A percentile compares a stretch with the other conserved stretches of the same genome.
phyloP scores from a whole-genome alignment of 2,329 filamentous ascomycete species.

The Macrophomina tecta region DNA sequence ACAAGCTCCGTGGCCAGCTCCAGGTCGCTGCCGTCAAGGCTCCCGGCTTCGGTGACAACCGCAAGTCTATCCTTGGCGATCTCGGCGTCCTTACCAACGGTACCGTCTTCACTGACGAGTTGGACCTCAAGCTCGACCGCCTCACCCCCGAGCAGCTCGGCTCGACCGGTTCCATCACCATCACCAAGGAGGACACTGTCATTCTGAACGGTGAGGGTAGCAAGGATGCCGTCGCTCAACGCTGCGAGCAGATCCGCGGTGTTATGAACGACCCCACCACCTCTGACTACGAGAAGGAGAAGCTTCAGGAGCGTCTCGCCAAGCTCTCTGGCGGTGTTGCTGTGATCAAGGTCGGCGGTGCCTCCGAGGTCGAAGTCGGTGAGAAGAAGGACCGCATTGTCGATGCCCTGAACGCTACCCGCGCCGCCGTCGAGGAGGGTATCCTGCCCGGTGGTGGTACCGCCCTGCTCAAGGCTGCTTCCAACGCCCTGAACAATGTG shows the following conservation, averaged over 20 bases:
- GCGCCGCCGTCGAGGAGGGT: slow-evolving; percentile 97
- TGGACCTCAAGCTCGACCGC: slow-evolving; percentile 99
- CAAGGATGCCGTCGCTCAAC: slow-evolving; percentile 92
- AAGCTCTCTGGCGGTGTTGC: slow-evolving; percentile 99
- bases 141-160: slow-evolving; percentile 94
- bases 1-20: slow-evolving; percentile 99
- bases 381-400: slow-evolving; percentile 99
- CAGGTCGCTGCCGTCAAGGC: slow-evolving; percentile 99
- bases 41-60: slow-evolving; percentile 99
- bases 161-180: slow-evolving; percentile 96
- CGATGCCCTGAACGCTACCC: slow-evolving; percentile 96
- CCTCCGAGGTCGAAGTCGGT: slow-evolving; percentile 96
- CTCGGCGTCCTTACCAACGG: slow-evolving; percentile 94
- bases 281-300: slow-evolving; percentile 99
- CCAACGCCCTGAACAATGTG: slow-evolving; percentile 81
- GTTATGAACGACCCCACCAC: slow-evolving; percentile 93
- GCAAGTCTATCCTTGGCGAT: slow-evolving; percentile 98
- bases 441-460: slow-evolving; percentile 99
- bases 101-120: slow-evolving; percentile 97
- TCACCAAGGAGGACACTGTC: slow-evolving; percentile 99
- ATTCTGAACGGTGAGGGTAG: slow-evolving; percentile 94
- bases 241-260: slow-evolving; percentile 98
- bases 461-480: slow-evolving; percentile 94
- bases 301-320: slow-evolving; percentile 98
- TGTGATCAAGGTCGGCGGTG: slow-evolving; percentile 98